Evolutionary conservation across 208 protist genomes (phyloP).

Genomic region (Eutreptiella sp.): DNA sequence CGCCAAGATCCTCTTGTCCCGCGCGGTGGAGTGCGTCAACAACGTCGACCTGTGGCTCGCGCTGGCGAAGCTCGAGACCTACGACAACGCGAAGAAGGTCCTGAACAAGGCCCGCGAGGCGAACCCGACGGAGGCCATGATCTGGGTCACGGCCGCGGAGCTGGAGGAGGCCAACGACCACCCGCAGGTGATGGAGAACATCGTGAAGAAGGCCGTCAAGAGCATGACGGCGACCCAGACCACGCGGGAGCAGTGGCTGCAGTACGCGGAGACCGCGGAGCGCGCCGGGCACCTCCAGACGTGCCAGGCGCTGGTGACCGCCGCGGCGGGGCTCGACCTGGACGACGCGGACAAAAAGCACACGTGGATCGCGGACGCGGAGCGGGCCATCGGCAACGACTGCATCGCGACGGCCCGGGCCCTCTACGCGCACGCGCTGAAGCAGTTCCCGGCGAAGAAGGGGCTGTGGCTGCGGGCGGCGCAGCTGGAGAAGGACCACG

Average conservation of each 20-base stretch:
- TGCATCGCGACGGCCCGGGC: conserved; percentile 50
- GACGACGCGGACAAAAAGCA: conserved; percentile 64
- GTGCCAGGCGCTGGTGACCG: conserved; percentile 51
- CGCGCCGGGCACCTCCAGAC: conserved; percentile 37
- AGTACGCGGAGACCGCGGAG: conserved; percentile 64
- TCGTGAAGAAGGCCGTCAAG: conserved; percentile 35
- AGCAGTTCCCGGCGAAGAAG: conserved; percentile 58
- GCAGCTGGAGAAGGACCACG: conserved; percentile 59
- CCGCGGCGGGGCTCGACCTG: conserved; percentile 49
- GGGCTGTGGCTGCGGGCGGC: conserved; percentile 63
- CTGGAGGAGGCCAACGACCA: conserved; percentile 72
- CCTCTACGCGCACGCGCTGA: conserved; percentile 60
- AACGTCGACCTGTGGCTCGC: conserved; percentile 83
- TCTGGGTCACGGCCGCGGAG: conserved; percentile 82
- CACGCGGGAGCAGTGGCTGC: conserved; percentile 63
- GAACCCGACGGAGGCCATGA: conserved; percentile 59
- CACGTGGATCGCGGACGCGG: conserved; percentile 70
- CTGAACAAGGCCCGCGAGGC: conserved; percentile 60
- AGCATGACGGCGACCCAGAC: background rate
- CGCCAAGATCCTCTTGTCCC: conserved; percentile 64
- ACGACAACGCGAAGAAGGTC: conserved; percentile 65
- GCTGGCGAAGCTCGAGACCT: conserved; percentile 70
- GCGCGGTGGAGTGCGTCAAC: conserved; percentile 75
- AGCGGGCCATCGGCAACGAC: conserved; percentile 25
- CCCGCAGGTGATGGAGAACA: conserved; percentile 18